These are phyloP conservation scores for Ceratobasidium sp. DNA, from an alignment of 1,284 basidiomycete species.

Conservation along the genomic window DNA sequence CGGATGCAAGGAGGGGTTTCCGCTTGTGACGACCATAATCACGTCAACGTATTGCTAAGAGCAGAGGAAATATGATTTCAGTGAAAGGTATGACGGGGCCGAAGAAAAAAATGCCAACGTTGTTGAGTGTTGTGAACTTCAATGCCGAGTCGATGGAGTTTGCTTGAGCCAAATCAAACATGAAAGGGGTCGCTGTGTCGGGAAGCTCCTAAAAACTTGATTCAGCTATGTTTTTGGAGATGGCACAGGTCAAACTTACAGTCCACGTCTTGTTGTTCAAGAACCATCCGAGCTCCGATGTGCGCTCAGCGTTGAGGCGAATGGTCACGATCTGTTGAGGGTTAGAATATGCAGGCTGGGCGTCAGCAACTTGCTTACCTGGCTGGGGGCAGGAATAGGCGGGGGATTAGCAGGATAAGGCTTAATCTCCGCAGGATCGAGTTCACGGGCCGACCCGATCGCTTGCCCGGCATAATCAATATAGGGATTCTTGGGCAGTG, in stretches of 20 bases:
- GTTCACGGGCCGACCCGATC: slow-evolving; percentile 23
- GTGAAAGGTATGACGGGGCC: neutral
- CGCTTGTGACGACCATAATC: slow-evolving; percentile 29
- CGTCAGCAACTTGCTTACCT: neutral
- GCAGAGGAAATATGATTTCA: no score
- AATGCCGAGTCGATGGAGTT: slow-evolving; percentile 8
- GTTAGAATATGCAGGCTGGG: neutral
- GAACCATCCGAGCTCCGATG: slow-evolving; percentile 28
- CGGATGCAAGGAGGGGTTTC: slow-evolving; percentile 11
- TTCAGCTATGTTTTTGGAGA: neutral
- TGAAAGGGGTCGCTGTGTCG: neutral
- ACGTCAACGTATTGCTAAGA: slow-evolving; percentile 35
- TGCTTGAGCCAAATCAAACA: slow-evolving; percentile 2
- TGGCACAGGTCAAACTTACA: neutral
- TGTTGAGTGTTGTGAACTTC: slow-evolving; percentile 21
- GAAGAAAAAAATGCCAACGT: neutral
- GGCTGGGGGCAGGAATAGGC: slow-evolving; percentile 5
- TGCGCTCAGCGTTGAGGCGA: slow-evolving; percentile 34
- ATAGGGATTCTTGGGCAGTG: slow-evolving; percentile 31
- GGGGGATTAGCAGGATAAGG: slow-evolving; percentile 19
- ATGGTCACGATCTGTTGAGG: slow-evolving; percentile 9
- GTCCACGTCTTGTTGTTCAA: slow-evolving; percentile 28
- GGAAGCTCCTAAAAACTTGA: neutral
- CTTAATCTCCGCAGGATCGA: slow-evolving; percentile 14
- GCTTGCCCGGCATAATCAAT: slow-evolving; percentile 29